phyloP scores from a whole-genome alignment of 2,329 filamentous ascomycete genomes.

The Thelonectria blattea region DNA sequence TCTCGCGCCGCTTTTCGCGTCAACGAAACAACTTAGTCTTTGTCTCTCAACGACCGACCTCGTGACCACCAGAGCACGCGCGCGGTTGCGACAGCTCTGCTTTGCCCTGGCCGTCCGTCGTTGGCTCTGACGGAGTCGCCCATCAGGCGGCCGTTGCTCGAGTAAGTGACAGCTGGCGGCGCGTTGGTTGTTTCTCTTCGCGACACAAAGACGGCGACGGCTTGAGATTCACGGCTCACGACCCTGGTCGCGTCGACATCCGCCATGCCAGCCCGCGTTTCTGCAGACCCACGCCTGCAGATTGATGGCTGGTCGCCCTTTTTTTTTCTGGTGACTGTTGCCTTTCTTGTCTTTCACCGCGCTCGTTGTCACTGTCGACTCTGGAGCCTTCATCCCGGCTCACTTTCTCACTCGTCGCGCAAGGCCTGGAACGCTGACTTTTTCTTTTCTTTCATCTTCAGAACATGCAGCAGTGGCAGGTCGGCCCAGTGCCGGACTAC shows the following conservation, averaged over 20 bases:
- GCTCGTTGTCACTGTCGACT: conserved; percentile 16
- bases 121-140: conserved; percentile 10
- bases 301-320: conserved; percentile 27
- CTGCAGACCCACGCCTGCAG: conserved; percentile 36
- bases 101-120: conserved; percentile 3
- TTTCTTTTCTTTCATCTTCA: conserved; percentile 41
- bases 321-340: conserved; percentile 12
- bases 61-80: conserved; percentile 13
- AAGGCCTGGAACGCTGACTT: conserved; percentile 31
- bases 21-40: conserved; percentile 12
- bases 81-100: conserved; percentile 10
- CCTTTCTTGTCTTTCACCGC: conserved; percentile 21
- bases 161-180: conserved; percentile 8
- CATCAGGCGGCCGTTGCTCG: conserved; percentile 3
- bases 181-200: conserved; percentile 17
- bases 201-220: conserved; percentile 22
- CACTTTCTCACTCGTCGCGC: conserved; percentile 11
- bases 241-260: conserved; percentile 38
- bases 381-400: conserved; percentile 20
- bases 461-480: conserved; percentile 68
- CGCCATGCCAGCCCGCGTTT: conserved; percentile 27
- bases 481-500: conserved; percentile 66
- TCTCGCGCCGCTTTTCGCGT: conserved; percentile 32
- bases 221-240: conserved; percentile 22
- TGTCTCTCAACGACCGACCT: conserved; percentile 17